Evolutionary conservation across 2,329 filamentous ascomycete genomes (phyloP), one percentile per base, ranked within the genome.

Genomic region (Tolypocladium tropicale): DNA sequence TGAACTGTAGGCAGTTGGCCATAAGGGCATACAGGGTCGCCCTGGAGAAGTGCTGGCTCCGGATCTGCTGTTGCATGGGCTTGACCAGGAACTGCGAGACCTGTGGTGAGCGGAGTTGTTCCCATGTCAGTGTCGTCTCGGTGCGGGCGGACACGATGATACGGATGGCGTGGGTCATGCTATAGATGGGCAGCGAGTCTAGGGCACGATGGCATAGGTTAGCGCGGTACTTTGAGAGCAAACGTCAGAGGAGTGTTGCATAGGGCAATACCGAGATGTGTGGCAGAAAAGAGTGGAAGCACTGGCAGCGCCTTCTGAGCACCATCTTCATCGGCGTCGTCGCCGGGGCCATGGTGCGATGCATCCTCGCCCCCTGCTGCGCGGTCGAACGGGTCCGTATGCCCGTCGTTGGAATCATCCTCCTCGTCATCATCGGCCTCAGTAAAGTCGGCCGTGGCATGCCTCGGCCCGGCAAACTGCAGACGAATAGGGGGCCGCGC

Each of bases 51-150:
- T 96, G 89, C 53, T 88, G 84, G 18, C 83, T 78, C 58, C 87
- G 85, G 60, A 96, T 92, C 69, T 93, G 88, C 68, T 94, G 88
- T 71, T 94, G 90, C 76, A 96, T 94, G 2, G 93, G 93, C 76
- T 96, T 96, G 67, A 96, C 82, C 37, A 97, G 80, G 69, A 97
- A 97, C 68, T 96, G 92, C 18, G 91, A 96, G 56, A 97, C 87
- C 69, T 97, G 93, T 3, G 93, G 93, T n/a, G 91, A 95, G 60
- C 92, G 84, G 60, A 97, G 78, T 70, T 97, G 93, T 61, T 97
- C 93, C 92, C 92, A 97, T 18, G 90, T 87, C 53, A 97, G 75
- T 0, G 90, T 93, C 2, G 92, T 96, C 74, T 97, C 93, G 71
- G 90, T 95, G 67, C 89, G 85, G 57, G 89, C 80, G 62, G 89